These are phyloP conservation scores for Solanum lignicaule DNA, from an alignment of 257 asterid genomes.

Conservation along the genomic window DNA sequence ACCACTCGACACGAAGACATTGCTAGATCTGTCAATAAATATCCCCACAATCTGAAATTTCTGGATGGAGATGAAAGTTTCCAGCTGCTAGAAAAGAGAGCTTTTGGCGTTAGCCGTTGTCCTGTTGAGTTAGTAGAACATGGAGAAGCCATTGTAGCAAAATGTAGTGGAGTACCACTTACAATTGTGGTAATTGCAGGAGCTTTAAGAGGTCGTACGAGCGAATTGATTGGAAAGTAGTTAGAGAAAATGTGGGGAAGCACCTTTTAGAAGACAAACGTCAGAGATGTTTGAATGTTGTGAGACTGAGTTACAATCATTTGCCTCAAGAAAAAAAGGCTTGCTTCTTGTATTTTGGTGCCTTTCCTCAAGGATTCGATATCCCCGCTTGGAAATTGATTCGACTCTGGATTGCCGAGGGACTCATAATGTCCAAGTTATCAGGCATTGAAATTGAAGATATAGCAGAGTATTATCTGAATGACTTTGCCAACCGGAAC, in stretches of 20 bases:
- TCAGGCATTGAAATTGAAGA: not conserved
- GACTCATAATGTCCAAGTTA: not conserved
- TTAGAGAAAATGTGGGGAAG: conserved; percentile 2
- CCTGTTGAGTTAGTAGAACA: conserved; percentile 4
- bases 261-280: not conserved
- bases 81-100: conserved; percentile 22
- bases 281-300: not conserved
- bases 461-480: conserved; percentile 5
- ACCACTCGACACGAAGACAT: conserved; percentile 19
- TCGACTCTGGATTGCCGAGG: conserved; percentile 10
- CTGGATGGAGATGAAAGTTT: conserved; percentile 9
- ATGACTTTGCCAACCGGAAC: conserved; percentile 5
- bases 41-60: conserved; percentile 20
- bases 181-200: conserved; percentile 45
- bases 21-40: conserved; percentile 5
- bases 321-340: not conserved
- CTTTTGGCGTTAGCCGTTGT: conserved; percentile 5
- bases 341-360: conserved; percentile 16
- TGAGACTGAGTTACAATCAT: conserved; percentile 4
- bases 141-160: conserved; percentile 4
- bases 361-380: conserved; percentile 7
- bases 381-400: conserved; percentile 5
- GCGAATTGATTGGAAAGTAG: not conserved
- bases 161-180: conserved; percentile 32
- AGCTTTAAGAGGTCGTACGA: conserved; percentile 7